Evolutionary conservation across 768 basidiomycete species (phyloP), one percentile per base, ranked within the genome.

Genomic region (Termitomyces sp.): DNA sequence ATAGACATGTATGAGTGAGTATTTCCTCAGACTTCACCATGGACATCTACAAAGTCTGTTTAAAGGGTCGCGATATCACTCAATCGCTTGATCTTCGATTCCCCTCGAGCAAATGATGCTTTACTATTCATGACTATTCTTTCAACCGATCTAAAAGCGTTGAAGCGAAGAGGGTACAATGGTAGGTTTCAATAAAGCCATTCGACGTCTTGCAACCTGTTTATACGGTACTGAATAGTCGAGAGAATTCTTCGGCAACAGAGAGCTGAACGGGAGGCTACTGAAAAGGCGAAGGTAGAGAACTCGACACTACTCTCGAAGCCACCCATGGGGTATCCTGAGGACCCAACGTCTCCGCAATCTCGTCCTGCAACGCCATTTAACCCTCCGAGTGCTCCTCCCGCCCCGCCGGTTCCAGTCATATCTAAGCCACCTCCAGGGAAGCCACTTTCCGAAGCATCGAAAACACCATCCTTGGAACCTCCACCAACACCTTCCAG

Each of bases 1-100:
- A 76, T 91, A 41, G 92, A 98, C 63, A 90, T 95, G 82, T 98
- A 90, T 63, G 95, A 97, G 92, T 93, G 63, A 73, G 91, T 83
- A 15, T 2, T 20, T 29, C 22, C 29, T 15, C 23, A 31, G 5
- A 3, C 20, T n/a, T 5, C 32, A 43, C 22, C 32, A 46, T 23
- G 23, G 6, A 36, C n/a, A n/a, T 52, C 44, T 29, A 23, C 47
- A 39, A 53, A 13, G 35, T 16, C 44, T 53, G 16, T 11, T 18
- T 53, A 52, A 46, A 95, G 94, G 68, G 86, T 98, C 13, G 88
- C 96, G 0, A 86, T 85, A 0, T 88, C 90, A 1, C 73, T 98
- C 29, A 93, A 91, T 66, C 84, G 85, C 16, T 66, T 89, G 7
- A 69, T 97, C 29, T 91, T 98, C 58, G 82, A 88, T 52, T 78